phyloP scores from a whole-genome alignment of 208 protist species.

The Trypanosomatidae sp. region DNA sequence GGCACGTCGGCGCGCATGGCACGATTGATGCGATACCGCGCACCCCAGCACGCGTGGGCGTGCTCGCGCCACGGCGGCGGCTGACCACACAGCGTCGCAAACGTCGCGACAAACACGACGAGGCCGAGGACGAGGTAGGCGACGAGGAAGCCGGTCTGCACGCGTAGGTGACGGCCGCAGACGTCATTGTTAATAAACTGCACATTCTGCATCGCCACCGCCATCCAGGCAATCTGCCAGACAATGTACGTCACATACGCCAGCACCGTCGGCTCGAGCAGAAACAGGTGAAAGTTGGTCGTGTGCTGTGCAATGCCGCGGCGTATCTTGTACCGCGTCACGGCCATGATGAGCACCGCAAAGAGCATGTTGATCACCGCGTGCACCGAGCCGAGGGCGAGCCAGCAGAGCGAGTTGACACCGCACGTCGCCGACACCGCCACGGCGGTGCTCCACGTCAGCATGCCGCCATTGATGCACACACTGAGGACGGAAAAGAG shows the following conservation, averaged over 20 bases:
- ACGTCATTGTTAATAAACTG: background rate
- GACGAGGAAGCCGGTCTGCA: slow-evolving; percentile 26
- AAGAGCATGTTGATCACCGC: slow-evolving; percentile 55
- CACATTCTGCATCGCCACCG: slow-evolving; percentile 7
- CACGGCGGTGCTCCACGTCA: slow-evolving; percentile 31
- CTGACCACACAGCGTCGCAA: slow-evolving; percentile 39
- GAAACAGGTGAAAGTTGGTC: slow-evolving; percentile 22
- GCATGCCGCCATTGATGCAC: slow-evolving; percentile 27
- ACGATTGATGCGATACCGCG: slow-evolving; percentile 4
- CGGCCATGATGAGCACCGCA: slow-evolving; percentile 24
- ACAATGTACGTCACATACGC: slow-evolving; percentile 27
- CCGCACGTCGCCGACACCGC: slow-evolving; percentile 18
- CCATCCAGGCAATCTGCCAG: slow-evolving; percentile 54
- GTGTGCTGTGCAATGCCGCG: slow-evolving; percentile 20
- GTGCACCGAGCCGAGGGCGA: slow-evolving; percentile 25
- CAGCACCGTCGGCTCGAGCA: slow-evolving; percentile 15
- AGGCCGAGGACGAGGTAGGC: slow-evolving; percentile 20
- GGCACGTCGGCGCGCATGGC: background rate
- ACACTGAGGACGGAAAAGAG: slow-evolving; percentile 28
- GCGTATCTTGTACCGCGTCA: slow-evolving; percentile 21
- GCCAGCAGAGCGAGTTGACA: slow-evolving; percentile 5
- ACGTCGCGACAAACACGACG: slow-evolving; percentile 24
- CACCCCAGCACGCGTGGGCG: slow-evolving; percentile 11
- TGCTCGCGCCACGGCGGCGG: slow-evolving; percentile 33
- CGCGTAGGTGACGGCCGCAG: slow-evolving; percentile 23